These are phyloP conservation scores for Brassica balearica DNA, from an alignment of 441 rosid genomes.

Conservation along the genomic window DNA sequence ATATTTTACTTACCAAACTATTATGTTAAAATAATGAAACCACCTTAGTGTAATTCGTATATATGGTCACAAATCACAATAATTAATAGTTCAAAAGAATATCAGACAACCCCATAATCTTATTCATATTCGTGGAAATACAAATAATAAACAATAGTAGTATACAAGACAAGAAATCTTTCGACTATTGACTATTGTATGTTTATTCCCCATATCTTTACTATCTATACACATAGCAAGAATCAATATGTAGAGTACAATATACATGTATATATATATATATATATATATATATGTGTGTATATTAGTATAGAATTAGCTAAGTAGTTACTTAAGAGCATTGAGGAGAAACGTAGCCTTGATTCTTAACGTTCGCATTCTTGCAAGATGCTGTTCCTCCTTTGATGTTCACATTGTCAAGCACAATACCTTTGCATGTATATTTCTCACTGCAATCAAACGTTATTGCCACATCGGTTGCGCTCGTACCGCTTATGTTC, in stretches of 20 bases:
- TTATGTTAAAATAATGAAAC: constrained; percentile 1
- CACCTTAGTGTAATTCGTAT: not conserved
- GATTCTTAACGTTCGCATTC: too few species aligned
- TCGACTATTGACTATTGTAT: constrained; percentile 14
- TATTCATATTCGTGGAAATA: constrained; percentile 5
- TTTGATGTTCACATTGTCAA: too few species aligned
- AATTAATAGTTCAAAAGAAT: not conserved
- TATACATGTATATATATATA: not conserved
- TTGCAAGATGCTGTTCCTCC: too few species aligned
- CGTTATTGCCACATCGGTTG: too few species aligned
- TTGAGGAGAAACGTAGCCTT: too few species aligned
- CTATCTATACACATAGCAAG: not conserved
- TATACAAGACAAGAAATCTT: constrained; percentile 16
- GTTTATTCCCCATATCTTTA: not conserved
- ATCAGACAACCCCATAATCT: not conserved
- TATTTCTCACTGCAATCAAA: too few species aligned
- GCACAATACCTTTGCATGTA: too few species aligned
- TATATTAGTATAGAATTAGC: too few species aligned
- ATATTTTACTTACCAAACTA: constrained; percentile 1
- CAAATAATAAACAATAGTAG: not conserved
- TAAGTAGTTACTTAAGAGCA: too few species aligned
- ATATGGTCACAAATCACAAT: not conserved
- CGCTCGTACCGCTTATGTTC: too few species aligned
- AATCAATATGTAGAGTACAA: constrained; percentile 3
- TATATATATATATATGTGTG: not conserved